Base-by-base conservation (phyloP, 192 early-diverging fungal species). In the Coemansia sp. region DNA sequence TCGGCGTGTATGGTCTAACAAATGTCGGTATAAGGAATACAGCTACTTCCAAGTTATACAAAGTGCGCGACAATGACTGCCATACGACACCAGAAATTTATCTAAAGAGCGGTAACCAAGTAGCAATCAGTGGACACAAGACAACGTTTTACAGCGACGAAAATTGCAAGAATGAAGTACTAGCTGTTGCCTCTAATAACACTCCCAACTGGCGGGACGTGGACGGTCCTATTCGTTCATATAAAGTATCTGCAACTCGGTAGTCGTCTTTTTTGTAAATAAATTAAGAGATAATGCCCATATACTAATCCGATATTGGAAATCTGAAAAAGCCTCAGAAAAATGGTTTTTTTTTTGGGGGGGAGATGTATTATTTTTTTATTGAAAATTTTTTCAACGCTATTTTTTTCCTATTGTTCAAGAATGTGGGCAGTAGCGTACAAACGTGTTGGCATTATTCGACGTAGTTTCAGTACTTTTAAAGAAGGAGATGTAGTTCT, bases 401-500 rank as follows among this genome's bases (percentile, higher is more conserved):
- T 38, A 9, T 38, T 9, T 38, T 38, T 38, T 38, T 47, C 13
- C 13, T 46, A n/a, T 47, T 6, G 27, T 18, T 47, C 44, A 47
- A 53, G 7, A 53, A 53, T 53, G 52, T 24, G n/a, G 55, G 16
- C 31, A 31, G 34, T 31, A 16, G 31, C 57, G 3, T 5, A 31
- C 8, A 34, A 16, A n/a, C 31, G 15, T 9, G 36, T 38, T 38
- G 36, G 36, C 31, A 60, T 60, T 36, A 18, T 33, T 36, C 57
- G 57, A 7, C 16, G 57, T n/a, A 33, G 31, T 15, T 60, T 60
- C 29, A 36, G 20, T 24, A 36, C 46, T 10, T 80, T 80, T 38
- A 57, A 70, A 13, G 43, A 62, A 18, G 81, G 81, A 41, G 81
- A 83, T 38, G 75, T 75, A 64, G 76, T 83, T 15, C 34, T 83